These are phyloP conservation scores for Laburnicola sp. DNA, from an alignment of 2,329 filamentous ascomycete species.

Conservation along the genomic window DNA sequence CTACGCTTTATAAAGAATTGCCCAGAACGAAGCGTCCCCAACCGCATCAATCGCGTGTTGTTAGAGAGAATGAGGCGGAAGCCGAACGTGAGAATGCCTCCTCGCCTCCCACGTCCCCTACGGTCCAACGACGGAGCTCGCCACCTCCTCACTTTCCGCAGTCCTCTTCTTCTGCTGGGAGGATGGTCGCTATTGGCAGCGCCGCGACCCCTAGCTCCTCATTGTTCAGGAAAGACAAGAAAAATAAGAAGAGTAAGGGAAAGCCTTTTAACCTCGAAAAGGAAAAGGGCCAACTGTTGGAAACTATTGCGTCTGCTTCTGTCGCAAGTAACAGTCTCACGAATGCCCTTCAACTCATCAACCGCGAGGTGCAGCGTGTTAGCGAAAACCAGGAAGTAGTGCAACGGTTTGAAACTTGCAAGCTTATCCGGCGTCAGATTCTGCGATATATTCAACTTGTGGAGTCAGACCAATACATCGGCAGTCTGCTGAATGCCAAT, in stretches of 20 bases:
- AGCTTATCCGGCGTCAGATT: conserved; percentile 79
- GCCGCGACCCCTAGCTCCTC: conserved; percentile 54
- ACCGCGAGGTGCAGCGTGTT: conserved; percentile 83
- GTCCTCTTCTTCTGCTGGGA: conserved; percentile 33
- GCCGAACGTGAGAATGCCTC: conserved; percentile 63
- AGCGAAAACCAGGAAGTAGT: conserved; percentile 79
- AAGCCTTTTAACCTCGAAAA: conserved; percentile 80
- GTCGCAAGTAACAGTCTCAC: conserved; percentile 88
- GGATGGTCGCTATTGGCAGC: conserved; percentile 33
- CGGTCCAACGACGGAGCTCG: conserved; percentile 26
- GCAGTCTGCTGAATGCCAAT: conserved; percentile 87
- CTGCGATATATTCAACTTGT: conserved; percentile 91
- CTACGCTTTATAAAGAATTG: conserved; percentile 73
- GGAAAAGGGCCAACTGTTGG: conserved; percentile 85
- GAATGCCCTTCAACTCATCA: conserved; percentile 86
- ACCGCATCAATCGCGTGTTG: conserved; percentile 77
- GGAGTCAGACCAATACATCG: conserved; percentile 86
- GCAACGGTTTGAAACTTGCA: conserved; percentile 81
- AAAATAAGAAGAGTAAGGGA: conserved; percentile 57
- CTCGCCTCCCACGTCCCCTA: conserved; percentile 39
- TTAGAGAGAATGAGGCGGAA: conserved; percentile 77
- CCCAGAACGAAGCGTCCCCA: conserved; percentile 63
- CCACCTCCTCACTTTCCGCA: conserved; percentile 30
- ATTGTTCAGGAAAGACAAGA: conserved; percentile 57
- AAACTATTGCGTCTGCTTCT: conserved; percentile 84